Base-by-base conservation (phyloP, 1,284 basidiomycete genomes). In the Pseudozyma sp. region DNA sequence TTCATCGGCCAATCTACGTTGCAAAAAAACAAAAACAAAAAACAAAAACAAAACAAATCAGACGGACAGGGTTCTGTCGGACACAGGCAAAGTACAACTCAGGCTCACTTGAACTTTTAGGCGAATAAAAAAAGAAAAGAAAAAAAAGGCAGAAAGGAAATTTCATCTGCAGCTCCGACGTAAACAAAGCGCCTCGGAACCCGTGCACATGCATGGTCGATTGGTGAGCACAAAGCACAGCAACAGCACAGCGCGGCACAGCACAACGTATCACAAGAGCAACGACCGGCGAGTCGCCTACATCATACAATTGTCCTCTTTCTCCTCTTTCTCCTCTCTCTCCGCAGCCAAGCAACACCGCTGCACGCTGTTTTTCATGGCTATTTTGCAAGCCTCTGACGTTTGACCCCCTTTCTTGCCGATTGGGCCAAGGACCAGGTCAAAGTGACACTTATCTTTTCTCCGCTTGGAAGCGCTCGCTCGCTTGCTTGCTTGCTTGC, bases 111-210 rank as follows among this genome's bases (percentile, higher is more conserved):
- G 25, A 31, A 31, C 25, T 31, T 6, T 31, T 31, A 31, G 25
- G 25, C 25, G 25, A 31, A 31, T 31, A 3, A 31, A 13, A 55
- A 34, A 25, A 36, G 36, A 38, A 39, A 48, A 39, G 52, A 48
- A 40, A 19, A 38, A 18, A 52, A 38, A 21, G 36, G 14, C 48
- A 39, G n/a, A 18, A 18, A 40, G 36, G 35, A 14, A 19, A 13
- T 31, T 31, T 31, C 25, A 31, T 31, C 25, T 56, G 44, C 35
- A 48, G 31, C 35, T 16, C 35, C 25, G 40, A 44, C 36, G 54
- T 51, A 51, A 58, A 49, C 56, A 50, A 50, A 36, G 16, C 39
- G 40, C 40, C 55, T 58, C 55, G 48, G 47, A 50, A 50, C 47
- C 47, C 38, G 44, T 56, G 54, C 54, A 49, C 45, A 42, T 50